Percentiles rank a stretch among this genome's conserved stretches.
Evolutionary conservation across 1,139 yeast species (phyloP).

Genomic region (Martiniozyma asiatica): DNA sequence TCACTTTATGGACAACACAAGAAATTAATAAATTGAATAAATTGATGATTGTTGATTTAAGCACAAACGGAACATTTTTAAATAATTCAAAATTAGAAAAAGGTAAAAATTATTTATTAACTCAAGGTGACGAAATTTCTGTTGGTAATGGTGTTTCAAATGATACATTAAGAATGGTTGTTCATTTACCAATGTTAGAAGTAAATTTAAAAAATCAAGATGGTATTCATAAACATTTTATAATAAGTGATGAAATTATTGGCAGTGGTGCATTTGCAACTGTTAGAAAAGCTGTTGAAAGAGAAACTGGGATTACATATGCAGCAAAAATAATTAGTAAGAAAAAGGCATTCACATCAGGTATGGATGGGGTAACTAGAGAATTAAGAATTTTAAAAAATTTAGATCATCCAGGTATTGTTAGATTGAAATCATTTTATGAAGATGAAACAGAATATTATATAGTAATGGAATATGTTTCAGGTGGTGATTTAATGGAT

Average conservation of each 20-base stretch:
- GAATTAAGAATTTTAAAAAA: slow-evolving; percentile 72
- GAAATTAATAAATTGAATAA: slow-evolving; percentile 12
- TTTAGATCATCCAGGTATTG: slow-evolving; percentile 76
- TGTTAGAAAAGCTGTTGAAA: slow-evolving; percentile 80
- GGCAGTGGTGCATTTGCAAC: slow-evolving; percentile 98
- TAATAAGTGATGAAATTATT: slow-evolving; percentile 68
- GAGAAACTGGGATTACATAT: slow-evolving; percentile 70
- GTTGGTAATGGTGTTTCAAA: slow-evolving; percentile 78
- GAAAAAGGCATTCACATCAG: slow-evolving; percentile 64
- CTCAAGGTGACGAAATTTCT: slow-evolving; percentile 86
- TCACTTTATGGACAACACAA: slow-evolving; percentile 43
- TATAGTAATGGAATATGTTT: slow-evolving; percentile 86
- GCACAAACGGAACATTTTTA: slow-evolving; percentile 86
- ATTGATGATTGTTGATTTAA: slow-evolving; percentile 54
- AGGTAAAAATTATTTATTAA: slow-evolving; percentile 69
- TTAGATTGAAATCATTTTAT: slow-evolving; percentile 67
- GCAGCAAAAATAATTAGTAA: slow-evolving; percentile 88
- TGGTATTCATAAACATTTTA: slow-evolving; percentile 61
- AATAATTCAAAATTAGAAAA: slow-evolving; percentile 65
- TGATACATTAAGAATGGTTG: slow-evolving; percentile 67
- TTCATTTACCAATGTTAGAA: slow-evolving; percentile 35
- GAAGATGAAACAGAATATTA: slow-evolving; percentile 76
- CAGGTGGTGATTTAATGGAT: slow-evolving; percentile 98
- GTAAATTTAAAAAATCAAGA: slow-evolving; percentile 3
- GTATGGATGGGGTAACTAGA: slow-evolving; percentile 71